Conservation (phyloP, 2,329 filamentous ascomycete species). For the Juglanconis oblonga region DNA sequence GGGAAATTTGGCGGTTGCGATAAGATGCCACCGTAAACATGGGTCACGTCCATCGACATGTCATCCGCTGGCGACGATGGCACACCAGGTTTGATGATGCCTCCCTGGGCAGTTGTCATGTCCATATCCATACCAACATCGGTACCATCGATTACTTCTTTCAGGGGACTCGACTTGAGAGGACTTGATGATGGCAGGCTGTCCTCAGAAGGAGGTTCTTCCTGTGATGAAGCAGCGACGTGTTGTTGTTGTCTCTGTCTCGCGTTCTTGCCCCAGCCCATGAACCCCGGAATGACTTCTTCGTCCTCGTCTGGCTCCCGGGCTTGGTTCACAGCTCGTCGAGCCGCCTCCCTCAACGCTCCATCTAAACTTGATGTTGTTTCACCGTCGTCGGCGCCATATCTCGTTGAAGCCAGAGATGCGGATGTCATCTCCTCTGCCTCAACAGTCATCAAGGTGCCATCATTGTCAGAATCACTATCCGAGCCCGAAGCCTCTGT, state of each 20-base stretch:
- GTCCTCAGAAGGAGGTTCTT: constrained; percentile 4
- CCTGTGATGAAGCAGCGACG: constrained; percentile 20
- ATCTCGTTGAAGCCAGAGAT: constrained; percentile 61
- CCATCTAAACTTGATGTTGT: constrained; percentile 75
- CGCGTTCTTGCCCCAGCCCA: constrained; percentile 66
- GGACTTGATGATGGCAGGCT: constrained; percentile 13
- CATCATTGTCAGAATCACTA: constrained; percentile 62
- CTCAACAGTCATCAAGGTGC: constrained; percentile 79
- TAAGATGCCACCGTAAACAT: constrained; percentile 76
- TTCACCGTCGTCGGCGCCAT: constrained; percentile 50
- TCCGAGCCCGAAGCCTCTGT: constrained; percentile 45
- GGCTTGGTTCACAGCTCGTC: constrained; percentile 70
- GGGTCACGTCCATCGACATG: constrained; percentile 93
- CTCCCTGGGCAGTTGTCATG: constrained; percentile 47
- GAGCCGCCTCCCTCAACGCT: constrained; percentile 71
- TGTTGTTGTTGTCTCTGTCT: constrained; percentile 50
- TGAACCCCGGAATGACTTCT: constrained; percentile 71
- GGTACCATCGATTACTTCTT: constrained; percentile 38
- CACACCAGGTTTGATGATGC: constrained; percentile 32
- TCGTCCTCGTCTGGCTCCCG: constrained; percentile 54
- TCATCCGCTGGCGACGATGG: constrained; percentile 49
- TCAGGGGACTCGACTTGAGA: constrained; percentile 13
- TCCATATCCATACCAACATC: constrained; percentile 58
- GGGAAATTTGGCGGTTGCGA: constrained; percentile 30
- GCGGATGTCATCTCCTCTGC: constrained; percentile 73